Evolutionary conservation across 2,329 filamentous ascomycete genomes (phyloP).

Genomic region (Neurospora crassa): DNA sequence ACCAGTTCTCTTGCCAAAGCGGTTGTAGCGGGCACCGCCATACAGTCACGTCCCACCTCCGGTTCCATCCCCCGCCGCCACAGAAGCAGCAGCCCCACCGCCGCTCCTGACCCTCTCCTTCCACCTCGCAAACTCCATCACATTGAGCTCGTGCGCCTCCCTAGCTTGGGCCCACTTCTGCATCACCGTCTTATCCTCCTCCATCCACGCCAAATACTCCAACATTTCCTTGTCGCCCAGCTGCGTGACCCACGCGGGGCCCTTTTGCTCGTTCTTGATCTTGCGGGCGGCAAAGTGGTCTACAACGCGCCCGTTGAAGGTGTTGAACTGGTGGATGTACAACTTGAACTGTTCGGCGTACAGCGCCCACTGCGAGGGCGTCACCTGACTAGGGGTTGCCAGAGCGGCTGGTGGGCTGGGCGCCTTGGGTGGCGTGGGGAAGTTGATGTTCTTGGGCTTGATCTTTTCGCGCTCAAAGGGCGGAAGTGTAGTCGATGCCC

Average conservation of each 20-base stretch:
- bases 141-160: constrained; percentile 47
- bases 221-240: constrained; percentile 36
- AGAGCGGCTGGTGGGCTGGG: constrained; percentile 37
- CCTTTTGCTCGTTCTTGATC: constrained; percentile 30
- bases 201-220: constrained; percentile 50
- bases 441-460: constrained; percentile 28
- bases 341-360: constrained; percentile 43
- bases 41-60: background rate
- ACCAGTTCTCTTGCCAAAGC: background rate
- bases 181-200: constrained; percentile 55
- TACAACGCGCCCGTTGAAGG: constrained; percentile 43
- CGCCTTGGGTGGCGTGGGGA: constrained; percentile 40
- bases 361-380: constrained; percentile 33
- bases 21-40: background rate
- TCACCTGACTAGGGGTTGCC: constrained; percentile 34
- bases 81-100: background rate
- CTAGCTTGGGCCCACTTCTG: constrained; percentile 51
- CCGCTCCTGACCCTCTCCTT: constrained; percentile 32
- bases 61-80: background rate
- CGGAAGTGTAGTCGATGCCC: constrained; percentile 33
- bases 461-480: constrained; percentile 20
- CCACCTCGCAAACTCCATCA: constrained; percentile 47
- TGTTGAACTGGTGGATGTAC: constrained; percentile 43
- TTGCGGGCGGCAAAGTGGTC: constrained; percentile 47
- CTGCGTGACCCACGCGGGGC: constrained; percentile 34